These are phyloP conservation scores for Blakeslea trispora DNA, from an alignment of 371 early-diverging fungal species.

Conservation along the genomic window DNA sequence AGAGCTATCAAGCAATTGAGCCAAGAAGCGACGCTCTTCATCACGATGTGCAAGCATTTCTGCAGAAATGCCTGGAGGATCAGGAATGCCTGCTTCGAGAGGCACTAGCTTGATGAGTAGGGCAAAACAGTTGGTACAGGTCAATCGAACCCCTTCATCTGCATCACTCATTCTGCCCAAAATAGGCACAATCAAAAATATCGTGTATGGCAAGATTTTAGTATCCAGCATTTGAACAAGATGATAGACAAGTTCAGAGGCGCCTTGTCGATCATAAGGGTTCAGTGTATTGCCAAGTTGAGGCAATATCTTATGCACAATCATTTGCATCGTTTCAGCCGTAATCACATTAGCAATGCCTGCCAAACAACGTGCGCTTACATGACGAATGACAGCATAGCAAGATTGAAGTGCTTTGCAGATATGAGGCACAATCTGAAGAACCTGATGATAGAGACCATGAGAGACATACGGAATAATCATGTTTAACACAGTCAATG, in stretches of 20 bases:
- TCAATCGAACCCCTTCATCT: conserved; percentile 84
- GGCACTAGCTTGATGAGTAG: conserved; percentile 93
- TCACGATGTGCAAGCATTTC: conserved; percentile 79
- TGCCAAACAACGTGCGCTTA: conserved; percentile 81
- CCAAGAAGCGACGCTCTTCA: conserved; percentile 88
- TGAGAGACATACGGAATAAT: conserved; percentile 69
- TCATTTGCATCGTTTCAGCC: conserved; percentile 73
- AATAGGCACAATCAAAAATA: conserved; percentile 95
- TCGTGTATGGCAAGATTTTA: conserved; percentile 89
- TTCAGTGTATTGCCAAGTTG: conserved; percentile 74
- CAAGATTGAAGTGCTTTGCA: conserved; percentile 68
- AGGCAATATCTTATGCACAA: conserved; percentile 80
- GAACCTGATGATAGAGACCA: conserved; percentile 46
- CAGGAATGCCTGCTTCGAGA: conserved; percentile 86
- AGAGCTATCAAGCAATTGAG: conserved; percentile 88
- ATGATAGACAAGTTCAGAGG: conserved; percentile 75
- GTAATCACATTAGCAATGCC: conserved; percentile 71
- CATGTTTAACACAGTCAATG: conserved; percentile 72
- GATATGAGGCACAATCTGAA: conserved; percentile 64
- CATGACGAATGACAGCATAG: conserved; percentile 77
- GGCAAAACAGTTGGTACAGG: conserved; percentile 93
- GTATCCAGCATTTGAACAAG: conserved; percentile 71
- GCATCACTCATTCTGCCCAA: conserved; percentile 97
- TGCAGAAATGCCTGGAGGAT: conserved; percentile 84
- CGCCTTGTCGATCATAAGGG: conserved; percentile 82